Evolutionary conservation across 192 early-diverging fungal species (phyloP).

Genomic region (Backusella psychrophila): DNA sequence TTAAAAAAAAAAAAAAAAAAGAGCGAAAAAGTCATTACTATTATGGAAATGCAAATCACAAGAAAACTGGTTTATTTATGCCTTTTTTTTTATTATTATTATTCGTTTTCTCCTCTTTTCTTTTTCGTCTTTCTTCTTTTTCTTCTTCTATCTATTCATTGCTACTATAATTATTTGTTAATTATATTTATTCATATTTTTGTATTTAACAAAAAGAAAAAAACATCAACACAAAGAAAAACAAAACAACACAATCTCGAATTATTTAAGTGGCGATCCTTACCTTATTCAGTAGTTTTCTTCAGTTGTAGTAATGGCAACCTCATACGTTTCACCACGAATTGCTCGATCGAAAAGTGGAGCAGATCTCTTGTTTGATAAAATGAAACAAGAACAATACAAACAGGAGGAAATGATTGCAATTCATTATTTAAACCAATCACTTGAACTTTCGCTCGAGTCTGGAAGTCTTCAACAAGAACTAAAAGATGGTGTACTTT

Average conservation of each 20-base stretch:
- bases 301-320: conserved; percentile 8
- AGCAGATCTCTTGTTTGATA: conserved; percentile 26
- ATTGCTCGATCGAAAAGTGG: conserved; percentile 26
- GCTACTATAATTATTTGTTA: background rate
- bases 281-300: conserved; percentile 8
- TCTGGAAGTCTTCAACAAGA: conserved; percentile 45
- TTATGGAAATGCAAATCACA: background rate
- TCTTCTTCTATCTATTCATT: background rate
- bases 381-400: conserved; percentile 25
- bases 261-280: background rate
- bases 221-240: background rate
- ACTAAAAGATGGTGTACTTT: conserved; percentile 73
- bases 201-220: background rate
- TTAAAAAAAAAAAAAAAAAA: background rate
- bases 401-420: conserved; percentile 17
- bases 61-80: background rate
- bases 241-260: background rate
- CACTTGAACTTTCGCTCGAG: background rate
- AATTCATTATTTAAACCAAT: conserved; percentile 11
- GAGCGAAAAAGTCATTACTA: background rate
- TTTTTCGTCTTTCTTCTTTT: background rate
- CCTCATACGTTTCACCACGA: conserved; percentile 15
- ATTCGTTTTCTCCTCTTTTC: conserved; percentile 9
- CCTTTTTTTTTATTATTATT: background rate
- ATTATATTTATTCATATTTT: background rate